Base-by-base conservation (phyloP, 768 basidiomycete genomes). In the Leccinum ochraceum region DNA sequence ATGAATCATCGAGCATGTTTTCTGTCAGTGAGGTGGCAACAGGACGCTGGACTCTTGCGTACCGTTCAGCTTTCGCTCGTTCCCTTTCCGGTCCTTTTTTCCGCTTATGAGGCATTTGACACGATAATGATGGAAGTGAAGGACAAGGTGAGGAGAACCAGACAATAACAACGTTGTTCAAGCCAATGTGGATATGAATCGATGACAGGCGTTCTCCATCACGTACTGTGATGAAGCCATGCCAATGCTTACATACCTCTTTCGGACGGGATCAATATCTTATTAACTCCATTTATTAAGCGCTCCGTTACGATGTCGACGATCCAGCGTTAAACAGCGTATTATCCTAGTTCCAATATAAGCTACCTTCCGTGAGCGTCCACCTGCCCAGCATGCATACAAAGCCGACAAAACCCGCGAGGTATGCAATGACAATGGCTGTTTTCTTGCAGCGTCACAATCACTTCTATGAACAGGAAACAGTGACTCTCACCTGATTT, bases 101-200 rank as follows among this genome's bases (percentile, higher is more conserved):
- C 60, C 80, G 80, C 76, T 88, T 88, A 70, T 88, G 87, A 46
- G 87, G 87, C 87, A 88, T 88, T 64, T 66, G 59, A 70, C 61
- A 64, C 67, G 67, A 59, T 69, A 69, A 64, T 69, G 60, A 67
- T 53, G 67, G 62, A 58, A 36, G 20, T 22, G 32, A 59, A 46
- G 36, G 50, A n/a, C n/a, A 44, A 50, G 54, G 53, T 56, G 56
- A 52, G 42, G 56, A 36, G 36, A 46, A n/a, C 26, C 30, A 53
- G 20, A n/a, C 39, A 60, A 65, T 11, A 11, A 48, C 59, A 68
- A 68, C 59, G 68, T 61, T 68, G 53, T 37, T 14, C n/a, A 39
- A 42, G 39, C 14, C 36, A 54, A 42, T 32, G 14, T 49, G 20
- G 58, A 52, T 28, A 44, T 26, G 17, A 17, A 46, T 52, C 39